Percentiles rank a stretch among this genome's conserved stretches.
Evolutionary conservation across 179 eudicot species (phyloP).

Genomic region (Corrigiola litoralis): DNA sequence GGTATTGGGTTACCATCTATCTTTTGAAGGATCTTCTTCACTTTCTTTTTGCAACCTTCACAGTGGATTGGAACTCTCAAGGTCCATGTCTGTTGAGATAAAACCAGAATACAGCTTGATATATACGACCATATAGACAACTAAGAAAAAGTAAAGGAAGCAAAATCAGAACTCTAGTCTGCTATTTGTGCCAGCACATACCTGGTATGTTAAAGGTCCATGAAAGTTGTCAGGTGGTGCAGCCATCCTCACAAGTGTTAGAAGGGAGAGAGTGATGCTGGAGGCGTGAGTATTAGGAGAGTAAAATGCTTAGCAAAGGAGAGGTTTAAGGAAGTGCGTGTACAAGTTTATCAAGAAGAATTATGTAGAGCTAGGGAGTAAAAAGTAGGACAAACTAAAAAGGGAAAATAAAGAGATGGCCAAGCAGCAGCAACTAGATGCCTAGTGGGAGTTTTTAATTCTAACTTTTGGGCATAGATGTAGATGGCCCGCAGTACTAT

Average conservation of each 20-base stretch:
- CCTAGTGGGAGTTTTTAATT: slow-evolving; percentile 11
- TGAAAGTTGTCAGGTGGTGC: slow-evolving; percentile 23
- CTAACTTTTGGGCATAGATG: slow-evolving; percentile 5
- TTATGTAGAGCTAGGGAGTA: slow-evolving; percentile 17
- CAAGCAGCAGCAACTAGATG: slow-evolving; percentile 14
- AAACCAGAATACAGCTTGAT: too few relatives aligned
- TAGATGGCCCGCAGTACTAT: slow-evolving; percentile 14
- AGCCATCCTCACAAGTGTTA: slow-evolving; percentile 18
- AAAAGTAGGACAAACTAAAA: slow-evolving; percentile 18
- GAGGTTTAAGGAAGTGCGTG: slow-evolving; percentile 3
- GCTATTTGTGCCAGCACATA: slow-evolving; percentile 1
- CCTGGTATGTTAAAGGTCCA: slow-evolving; percentile 28
- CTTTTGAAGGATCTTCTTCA: slow-evolving; percentile 36
- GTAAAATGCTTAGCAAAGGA: slow-evolving; percentile 11
- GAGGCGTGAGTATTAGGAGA: background rate
- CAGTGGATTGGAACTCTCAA: slow-evolving; percentile 42
- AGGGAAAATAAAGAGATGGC: slow-evolving; percentile 19
- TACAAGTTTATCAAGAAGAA: slow-evolving; percentile 14
- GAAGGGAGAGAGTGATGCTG: background rate
- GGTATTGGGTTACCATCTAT: slow-evolving; percentile 27
- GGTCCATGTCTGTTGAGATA: slow-evolving; percentile 31
- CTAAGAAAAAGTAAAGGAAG: background rate
- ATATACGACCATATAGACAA: background rate
- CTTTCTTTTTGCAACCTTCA: slow-evolving; percentile 45
- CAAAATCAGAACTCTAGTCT: background rate